A percentile compares a stretch with the other conserved stretches of the same genome.
These are phyloP conservation scores for Myxozyma neotropica DNA, from an alignment of 805 yeast species.

Conservation along the genomic window DNA sequence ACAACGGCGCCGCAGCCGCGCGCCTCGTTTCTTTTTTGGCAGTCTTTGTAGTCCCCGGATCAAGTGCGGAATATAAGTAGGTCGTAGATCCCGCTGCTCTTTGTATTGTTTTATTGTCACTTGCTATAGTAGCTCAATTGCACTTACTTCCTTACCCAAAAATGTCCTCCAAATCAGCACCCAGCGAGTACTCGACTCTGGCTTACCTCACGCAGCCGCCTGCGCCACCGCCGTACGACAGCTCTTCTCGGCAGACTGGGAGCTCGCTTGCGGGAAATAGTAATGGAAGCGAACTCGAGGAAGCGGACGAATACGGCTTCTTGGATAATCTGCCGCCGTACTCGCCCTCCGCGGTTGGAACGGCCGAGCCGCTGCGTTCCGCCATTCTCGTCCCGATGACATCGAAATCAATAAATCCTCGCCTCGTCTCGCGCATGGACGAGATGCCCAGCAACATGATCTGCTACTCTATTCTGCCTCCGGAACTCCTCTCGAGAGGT, in stretches of 20 bases:
- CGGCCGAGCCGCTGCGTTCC: neutral
- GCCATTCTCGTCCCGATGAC: neutral
- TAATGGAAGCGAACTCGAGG: neutral
- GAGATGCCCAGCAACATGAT: constrained; percentile 11
- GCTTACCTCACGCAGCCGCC: too few relatives aligned
- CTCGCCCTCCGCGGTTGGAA: neutral
- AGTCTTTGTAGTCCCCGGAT: neutral
- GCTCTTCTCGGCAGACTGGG: too few relatives aligned
- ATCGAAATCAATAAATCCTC: neutral
- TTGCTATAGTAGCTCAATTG: too few relatives aligned
- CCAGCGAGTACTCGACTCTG: too few relatives aligned
- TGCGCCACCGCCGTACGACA: too few relatives aligned
- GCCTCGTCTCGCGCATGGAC: neutral
- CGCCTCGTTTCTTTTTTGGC: neutral
- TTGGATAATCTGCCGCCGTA: constrained; percentile 4
- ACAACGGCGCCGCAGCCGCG: neutral
- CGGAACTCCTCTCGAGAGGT: neutral
- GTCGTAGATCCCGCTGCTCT: too few relatives aligned
- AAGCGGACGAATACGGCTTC: constrained; percentile 2
- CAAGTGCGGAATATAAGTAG: neutral
- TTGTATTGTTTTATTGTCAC: too few relatives aligned
- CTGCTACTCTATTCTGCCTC: constrained; percentile 4
- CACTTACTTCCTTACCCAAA: too few relatives aligned
- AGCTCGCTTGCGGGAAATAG: too few relatives aligned
- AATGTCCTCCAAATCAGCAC: too few relatives aligned